Base-by-base conservation (phyloP, 2,329 filamentous ascomycete species). In the Dactylonectria macrodidyma region DNA sequence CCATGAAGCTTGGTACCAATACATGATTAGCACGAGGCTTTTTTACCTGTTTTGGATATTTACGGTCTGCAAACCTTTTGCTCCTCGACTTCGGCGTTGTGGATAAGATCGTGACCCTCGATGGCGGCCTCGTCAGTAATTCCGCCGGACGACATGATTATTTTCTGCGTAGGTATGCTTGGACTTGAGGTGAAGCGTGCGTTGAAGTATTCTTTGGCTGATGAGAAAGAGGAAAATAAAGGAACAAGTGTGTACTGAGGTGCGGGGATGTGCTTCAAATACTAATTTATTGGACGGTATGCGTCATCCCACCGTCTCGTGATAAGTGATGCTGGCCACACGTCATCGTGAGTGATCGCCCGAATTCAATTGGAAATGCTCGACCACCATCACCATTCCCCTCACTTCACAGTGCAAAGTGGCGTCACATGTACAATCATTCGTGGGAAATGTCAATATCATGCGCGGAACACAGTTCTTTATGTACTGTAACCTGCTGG, bases 21-120 rank as follows among this genome's bases (percentile, higher is more conserved):
- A 44, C 5, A n/a, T 30, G 41, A 8, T 38, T n/a, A 57, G 52
- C 46, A 63, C 22, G 12, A 5, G 19, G 6, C 19, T 26, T 24
- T 3, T 10, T 11, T 26, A 24, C 3, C 22, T 12, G 9, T 14
- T 16, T 38, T 24, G 33, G 14, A 7, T 7, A 5, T 3, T 36
- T 5, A 24, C 41, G 34, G 8, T 2, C 33, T 19, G n/a, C 69
- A 14, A 34, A 77, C 77, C 60, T 71, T 74, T 57, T 80, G 78
- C 59, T 80, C 78, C 52, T 80, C 78, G 0, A 74, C n/a, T 57
- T 81, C 79, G 34, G 79, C 79, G 3, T 73, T 61, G 56, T 81
- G 78, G 19, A 81, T 81, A 51, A 81, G 73, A 19, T 81, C 79
- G 52, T 81, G 79, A 7, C 66, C 65, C 60, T 79, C 79, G 7